Evolutionary conservation across 2,329 filamentous ascomycete genomes (phyloP).

Genomic region (Neofusicoccum ribis): DNA sequence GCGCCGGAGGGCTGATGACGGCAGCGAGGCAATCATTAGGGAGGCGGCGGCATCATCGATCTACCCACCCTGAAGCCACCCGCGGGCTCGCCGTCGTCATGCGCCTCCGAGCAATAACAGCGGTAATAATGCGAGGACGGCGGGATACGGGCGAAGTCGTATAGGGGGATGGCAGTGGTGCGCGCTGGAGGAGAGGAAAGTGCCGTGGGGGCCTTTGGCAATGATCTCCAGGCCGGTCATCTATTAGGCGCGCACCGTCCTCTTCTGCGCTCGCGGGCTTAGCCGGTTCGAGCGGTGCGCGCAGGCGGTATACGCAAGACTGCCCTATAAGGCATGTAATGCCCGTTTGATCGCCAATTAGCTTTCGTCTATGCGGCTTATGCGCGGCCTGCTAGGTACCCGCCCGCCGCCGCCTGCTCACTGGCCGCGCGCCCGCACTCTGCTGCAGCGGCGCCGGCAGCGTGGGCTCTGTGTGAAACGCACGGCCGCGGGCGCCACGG

Average conservation of each 20-base stretch:
- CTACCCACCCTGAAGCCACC: conserved; percentile 13
- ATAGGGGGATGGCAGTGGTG: not conserved
- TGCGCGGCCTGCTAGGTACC: conserved; percentile 12
- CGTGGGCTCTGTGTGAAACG: not conserved
- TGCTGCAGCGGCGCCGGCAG: not conserved
- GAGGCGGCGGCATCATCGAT: not conserved
- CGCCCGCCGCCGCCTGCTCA: conserved; percentile 1
- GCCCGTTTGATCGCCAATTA: conserved; percentile 16
- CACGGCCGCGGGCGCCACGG: not conserved
- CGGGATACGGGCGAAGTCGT: not conserved
- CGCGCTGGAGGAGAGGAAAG: not conserved
- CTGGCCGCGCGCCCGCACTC: not conserved
- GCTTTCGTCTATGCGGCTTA: conserved; percentile 12
- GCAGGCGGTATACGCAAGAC: not conserved
- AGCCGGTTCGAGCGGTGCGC: not conserved
- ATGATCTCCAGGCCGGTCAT: conserved; percentile 14
- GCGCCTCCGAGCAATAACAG: not conserved
- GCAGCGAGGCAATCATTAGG: not conserved
- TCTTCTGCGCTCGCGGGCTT: not conserved
- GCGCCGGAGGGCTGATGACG: not conserved
- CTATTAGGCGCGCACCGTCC: conserved; percentile 14
- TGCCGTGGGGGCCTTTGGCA: conserved; percentile 5
- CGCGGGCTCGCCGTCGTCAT: not conserved
- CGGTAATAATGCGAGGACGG: conserved; percentile 8
- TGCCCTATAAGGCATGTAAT: conserved; percentile 12